These are phyloP conservation scores for Teunomyces barrocoloradensis DNA, from an alignment of 805 yeast species.

Conservation along the genomic window DNA sequence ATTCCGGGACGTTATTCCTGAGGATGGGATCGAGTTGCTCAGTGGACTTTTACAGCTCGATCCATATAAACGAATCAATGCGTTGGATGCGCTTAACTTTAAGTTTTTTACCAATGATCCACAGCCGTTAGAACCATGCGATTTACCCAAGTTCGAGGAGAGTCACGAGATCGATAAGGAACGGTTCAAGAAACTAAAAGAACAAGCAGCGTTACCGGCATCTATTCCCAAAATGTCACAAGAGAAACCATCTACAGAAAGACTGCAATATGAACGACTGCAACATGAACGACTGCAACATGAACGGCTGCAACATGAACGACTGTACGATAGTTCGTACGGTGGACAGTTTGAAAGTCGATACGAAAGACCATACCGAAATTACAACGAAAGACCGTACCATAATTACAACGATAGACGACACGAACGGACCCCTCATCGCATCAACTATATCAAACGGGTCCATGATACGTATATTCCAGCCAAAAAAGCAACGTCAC, in stretches of 20 bases:
- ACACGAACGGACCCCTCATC: background rate
- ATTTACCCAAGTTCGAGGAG: slow-evolving; percentile 71
- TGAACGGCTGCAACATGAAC: background rate
- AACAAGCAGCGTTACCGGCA: background rate
- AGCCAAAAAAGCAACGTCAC: background rate
- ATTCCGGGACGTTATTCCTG: slow-evolving; percentile 44
- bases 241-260: too few relatives aligned
- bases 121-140: slow-evolving; percentile 50
- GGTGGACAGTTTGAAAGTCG: background rate
- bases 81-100: slow-evolving; percentile 71
- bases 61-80: slow-evolving; percentile 73
- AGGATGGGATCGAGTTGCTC: slow-evolving; percentile 54
- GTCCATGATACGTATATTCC: background rate
- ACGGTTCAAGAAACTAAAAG: slow-evolving; percentile 47
- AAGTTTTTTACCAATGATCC: slow-evolving; percentile 69
- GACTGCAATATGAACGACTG: too few relatives aligned
- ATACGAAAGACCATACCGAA: background rate
- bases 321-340: background rate
- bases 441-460: background rate
- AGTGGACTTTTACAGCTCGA: slow-evolving; percentile 63
- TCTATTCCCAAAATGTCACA: too few relatives aligned
- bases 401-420: background rate
- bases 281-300: background rate
- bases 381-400: background rate
- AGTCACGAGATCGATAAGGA: slow-evolving; percentile 85